Percentiles rank a stretch among this genome's conserved stretches.
phyloP scores from a whole-genome alignment of 2,329 filamentous ascomycete species.

The Microdochium paspali region DNA sequence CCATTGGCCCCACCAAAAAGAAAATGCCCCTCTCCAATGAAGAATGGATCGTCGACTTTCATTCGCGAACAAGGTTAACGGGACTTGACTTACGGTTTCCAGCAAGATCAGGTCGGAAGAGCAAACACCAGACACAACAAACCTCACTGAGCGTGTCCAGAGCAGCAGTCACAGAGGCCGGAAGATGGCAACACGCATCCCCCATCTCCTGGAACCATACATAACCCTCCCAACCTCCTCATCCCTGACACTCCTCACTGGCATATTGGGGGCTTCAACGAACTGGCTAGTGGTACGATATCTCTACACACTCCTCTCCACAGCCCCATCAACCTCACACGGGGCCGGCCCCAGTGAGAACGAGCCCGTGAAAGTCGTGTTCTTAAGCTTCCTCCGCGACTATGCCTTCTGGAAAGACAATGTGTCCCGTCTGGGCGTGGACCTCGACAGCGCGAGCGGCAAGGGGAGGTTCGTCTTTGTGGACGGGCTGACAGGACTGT shows the following conservation, averaged over 20 bases:
- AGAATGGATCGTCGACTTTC: too few species aligned
- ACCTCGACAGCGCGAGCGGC: conserved; percentile 51
- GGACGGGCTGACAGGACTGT: conserved; percentile 61
- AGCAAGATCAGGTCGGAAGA: too few species aligned
- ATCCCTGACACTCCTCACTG: conserved; percentile 58
- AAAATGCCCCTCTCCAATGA: not conserved
- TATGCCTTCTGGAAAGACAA: conserved; percentile 70
- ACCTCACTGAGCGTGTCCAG: not conserved
- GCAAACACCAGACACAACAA: too few species aligned
- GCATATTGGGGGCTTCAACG: conserved; percentile 52
- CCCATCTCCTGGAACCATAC: conserved; percentile 56
- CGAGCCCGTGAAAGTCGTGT: conserved; percentile 46
- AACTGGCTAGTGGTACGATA: conserved; percentile 58
- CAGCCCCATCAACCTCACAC: too few species aligned
- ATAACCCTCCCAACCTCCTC: conserved; percentile 46
- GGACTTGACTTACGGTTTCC: too few species aligned
- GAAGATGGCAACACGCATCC: conserved; percentile 41
- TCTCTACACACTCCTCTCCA: conserved; percentile 34
- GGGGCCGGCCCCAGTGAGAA: conserved; percentile 11
- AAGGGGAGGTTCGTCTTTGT: conserved; percentile 61
- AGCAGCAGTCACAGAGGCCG: conserved; percentile 2
- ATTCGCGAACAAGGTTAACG: too few species aligned
- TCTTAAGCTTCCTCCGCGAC: conserved; percentile 78
- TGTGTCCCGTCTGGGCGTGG: conserved; percentile 59
- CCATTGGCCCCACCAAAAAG: not conserved